Conservation (phyloP, 331 rosid species). For the Erythrophleum ivorense region DNA sequence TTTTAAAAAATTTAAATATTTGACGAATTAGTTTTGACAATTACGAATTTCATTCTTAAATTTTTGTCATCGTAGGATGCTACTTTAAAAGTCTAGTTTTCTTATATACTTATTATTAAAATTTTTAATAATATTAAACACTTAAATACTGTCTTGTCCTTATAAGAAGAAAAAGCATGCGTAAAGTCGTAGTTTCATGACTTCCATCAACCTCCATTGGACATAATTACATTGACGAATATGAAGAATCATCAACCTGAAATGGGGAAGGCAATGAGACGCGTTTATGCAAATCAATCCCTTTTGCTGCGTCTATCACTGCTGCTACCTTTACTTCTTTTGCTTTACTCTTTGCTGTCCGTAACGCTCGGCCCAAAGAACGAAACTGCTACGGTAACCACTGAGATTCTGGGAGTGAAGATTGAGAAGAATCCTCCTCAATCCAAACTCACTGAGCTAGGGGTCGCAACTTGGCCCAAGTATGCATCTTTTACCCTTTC, state of each 20-base stretch:
- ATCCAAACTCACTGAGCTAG: constrained; percentile 62
- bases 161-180: too few species aligned
- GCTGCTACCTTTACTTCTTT: constrained; percentile 34
- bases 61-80: too few species aligned
- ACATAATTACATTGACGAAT: background rate
- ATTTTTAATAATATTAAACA: too few species aligned
- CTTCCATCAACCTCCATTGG: background rate
- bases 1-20: too few species aligned
- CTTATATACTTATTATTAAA: too few species aligned
- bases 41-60: too few species aligned
- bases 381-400: constrained; percentile 39
- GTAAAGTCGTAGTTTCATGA: background rate
- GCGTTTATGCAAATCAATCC: background rate
- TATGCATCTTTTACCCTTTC: constrained; percentile 35
- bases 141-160: too few species aligned
- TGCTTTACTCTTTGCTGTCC: constrained; percentile 39
- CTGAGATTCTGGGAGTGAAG: constrained; percentile 67
- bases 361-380: constrained; percentile 31
- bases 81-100: too few species aligned
- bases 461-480: constrained; percentile 62
- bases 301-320: constrained; percentile 25
- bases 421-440: constrained; percentile 62
- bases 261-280: constrained; percentile 33
- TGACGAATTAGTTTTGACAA: too few species aligned
- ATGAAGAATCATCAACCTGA: background rate